A percentile compares a stretch with the other conserved stretches of the same genome.
phyloP scores from a whole-genome alignment of 345 rosid species.

The Turritis glabra region DNA sequence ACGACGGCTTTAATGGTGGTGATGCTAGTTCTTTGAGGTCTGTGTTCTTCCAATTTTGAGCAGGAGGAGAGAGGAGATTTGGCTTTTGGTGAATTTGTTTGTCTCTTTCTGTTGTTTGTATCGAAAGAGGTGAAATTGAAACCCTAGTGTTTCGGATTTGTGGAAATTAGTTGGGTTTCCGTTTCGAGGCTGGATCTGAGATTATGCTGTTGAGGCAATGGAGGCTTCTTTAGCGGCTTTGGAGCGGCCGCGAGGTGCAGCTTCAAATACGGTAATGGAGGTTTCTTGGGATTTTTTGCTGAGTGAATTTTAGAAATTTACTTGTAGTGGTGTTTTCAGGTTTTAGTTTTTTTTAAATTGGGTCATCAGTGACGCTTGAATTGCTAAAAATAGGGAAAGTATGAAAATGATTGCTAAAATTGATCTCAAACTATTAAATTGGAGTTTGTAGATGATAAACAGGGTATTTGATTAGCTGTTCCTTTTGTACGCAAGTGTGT shows the following conservation, averaged over 20 bases:
- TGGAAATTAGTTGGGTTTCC: neutral
- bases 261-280: slow-evolving; percentile 69
- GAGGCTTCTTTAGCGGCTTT: slow-evolving; percentile 80
- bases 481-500: neutral
- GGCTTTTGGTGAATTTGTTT: slow-evolving; percentile 18
- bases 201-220: slow-evolving; percentile 56
- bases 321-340: neutral
- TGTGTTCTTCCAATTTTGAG: neutral
- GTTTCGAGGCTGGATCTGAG: slow-evolving; percentile 34
- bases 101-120: slow-evolving; percentile 21
- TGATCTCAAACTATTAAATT: slow-evolving; percentile 13
- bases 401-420: neutral
- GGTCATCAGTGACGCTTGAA: neutral
- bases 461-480: neutral
- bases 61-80: neutral
- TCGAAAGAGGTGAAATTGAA: slow-evolving; percentile 27
- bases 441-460: slow-evolving; percentile 12
- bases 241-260: slow-evolving; percentile 72
- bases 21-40: neutral
- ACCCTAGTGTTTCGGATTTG: slow-evolving; percentile 10
- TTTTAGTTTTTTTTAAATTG: neutral
- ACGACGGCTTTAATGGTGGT: slow-evolving; percentile 1
- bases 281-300: neutral
- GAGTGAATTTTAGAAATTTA: slow-evolving; percentile 1
- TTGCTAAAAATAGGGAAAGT: neutral